Base-by-base conservation (phyloP, 139 green algal genomes). In the Asterochloris erici region DNA sequence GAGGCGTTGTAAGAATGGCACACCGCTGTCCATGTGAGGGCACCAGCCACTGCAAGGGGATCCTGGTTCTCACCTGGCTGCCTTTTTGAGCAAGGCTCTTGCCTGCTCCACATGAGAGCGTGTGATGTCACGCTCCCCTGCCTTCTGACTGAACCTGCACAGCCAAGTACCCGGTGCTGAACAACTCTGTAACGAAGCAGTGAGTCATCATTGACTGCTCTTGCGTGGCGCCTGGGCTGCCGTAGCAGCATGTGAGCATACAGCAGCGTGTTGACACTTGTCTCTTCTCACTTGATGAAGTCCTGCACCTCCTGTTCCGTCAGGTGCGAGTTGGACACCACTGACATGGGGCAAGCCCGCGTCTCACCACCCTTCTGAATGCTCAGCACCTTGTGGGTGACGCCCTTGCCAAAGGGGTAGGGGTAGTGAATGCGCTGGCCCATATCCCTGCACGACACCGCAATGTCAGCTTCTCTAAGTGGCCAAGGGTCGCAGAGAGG, bases 371-470 rank as follows among this genome's bases (percentile, higher is more conserved):
- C 89, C 0, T 85, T 82, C 60, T 79, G 63, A 68, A 92, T 84
- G 28, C 79, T 24, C 24, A 92, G 73, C 89, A 89, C 91, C 73
- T 85, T 86, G 77, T 68, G 54, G 10, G 87, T 92, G 24, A 74
- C 83, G 0, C 38, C 62, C 23, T 47, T 69, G 54, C 64, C 28
- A 19, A 81, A 70, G 1, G 74, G 76, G 62, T 91, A 86, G 12
- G 74, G 68, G 76, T 80, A 80, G 76, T 24, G 76, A 86, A 90
- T n/a, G 81, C 77, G 14, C 54, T 79, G 24, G 68, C 79, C 88
- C 88, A 91, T 69, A 64, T 89, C 82, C 81, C 83, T 86, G 77
- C 73, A 63, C 38, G 1, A 27, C 12, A 12, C 66, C 6, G 19
- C 10, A 15, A 12, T 77, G 73, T 61, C 15, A 26, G 73, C 73